Evolutionary conservation across 225 moss, liverwort and hornwort species (phyloP).

Genomic region (Sphagnum tenellum): DNA sequence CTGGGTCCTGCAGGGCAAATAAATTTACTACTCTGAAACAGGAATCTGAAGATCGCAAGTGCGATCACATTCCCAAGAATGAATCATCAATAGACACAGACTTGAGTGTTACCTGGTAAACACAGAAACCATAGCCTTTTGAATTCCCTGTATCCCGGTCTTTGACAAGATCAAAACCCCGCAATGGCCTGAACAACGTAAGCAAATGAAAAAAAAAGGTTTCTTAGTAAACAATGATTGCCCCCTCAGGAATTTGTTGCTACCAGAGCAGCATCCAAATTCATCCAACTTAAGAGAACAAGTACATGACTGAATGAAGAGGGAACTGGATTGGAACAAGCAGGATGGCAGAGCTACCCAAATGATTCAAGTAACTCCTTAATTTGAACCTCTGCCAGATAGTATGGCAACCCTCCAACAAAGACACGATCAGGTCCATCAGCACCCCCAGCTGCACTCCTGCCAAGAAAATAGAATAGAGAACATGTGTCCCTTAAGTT

Average conservation of each 20-base stretch:
- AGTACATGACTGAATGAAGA: not conserved
- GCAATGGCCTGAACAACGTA: slow-evolving; percentile 51
- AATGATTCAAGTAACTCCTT: slow-evolving; percentile 91
- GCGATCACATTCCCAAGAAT: too few relatives aligned
- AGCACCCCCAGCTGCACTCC: slow-evolving; percentile 92
- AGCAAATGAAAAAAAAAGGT: not conserved
- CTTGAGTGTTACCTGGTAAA: slow-evolving; percentile 62
- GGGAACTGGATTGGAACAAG: not conserved
- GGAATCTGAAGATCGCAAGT: not conserved
- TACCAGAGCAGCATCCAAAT: slow-evolving; percentile 9
- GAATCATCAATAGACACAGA: not conserved
- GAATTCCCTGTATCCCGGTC: slow-evolving; percentile 98
- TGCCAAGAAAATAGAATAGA: not conserved
- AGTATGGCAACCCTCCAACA: slow-evolving; percentile 94
- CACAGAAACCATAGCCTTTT: slow-evolving; percentile 93
- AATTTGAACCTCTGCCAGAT: slow-evolving; percentile 92
- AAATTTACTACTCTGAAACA: not conserved
- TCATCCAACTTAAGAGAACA: slow-evolving; percentile 21
- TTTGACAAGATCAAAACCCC: slow-evolving; percentile 95
- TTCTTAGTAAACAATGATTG: slow-evolving; percentile 4
- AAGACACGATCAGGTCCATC: slow-evolving; percentile 98
- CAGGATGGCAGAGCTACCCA: slow-evolving; percentile 34
- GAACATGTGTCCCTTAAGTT: not conserved
- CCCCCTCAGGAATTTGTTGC: not conserved
- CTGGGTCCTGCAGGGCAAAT: slow-evolving; percentile 93